These are phyloP conservation scores for Penicillium subrubescens DNA, from an alignment of 495 filamentous ascomycete genomes.

Conservation along the genomic window DNA sequence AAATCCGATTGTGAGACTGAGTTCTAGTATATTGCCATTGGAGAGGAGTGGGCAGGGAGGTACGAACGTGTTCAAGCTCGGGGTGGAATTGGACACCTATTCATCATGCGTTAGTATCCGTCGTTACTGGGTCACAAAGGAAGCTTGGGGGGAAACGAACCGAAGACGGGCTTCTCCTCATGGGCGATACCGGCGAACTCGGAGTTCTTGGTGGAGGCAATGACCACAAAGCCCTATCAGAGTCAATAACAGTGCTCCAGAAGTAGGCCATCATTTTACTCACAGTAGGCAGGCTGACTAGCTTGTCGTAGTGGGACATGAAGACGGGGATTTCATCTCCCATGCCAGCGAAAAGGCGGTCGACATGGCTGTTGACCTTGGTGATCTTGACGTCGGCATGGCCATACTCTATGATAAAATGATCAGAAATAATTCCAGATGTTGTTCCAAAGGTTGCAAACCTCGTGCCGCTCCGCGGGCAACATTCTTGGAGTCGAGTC, in stretches of 20 bases:
- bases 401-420: constrained; percentile 22
- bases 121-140: not conserved
- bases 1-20: constrained; percentile 11
- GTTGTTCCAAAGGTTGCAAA: constrained; percentile 8
- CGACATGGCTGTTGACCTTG: constrained; percentile 20
- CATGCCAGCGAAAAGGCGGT: constrained; percentile 27
- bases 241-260: constrained; percentile 7
- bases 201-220: constrained; percentile 28
- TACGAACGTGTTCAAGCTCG: constrained; percentile 26
- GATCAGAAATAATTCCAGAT: constrained; percentile 6
- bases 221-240: constrained; percentile 18
- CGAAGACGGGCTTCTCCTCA: constrained; percentile 22
- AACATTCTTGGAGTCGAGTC: constrained; percentile 25
- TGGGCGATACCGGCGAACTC: constrained; percentile 28
- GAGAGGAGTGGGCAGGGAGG: not conserved
- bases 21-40: not conserved
- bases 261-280: constrained; percentile 9
- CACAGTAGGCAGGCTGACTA: constrained; percentile 26
- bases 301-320: constrained; percentile 35
- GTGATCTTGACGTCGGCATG: constrained; percentile 26
- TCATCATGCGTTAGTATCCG: constrained; percentile 13
- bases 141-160: constrained; percentile 14
- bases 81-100: constrained; percentile 32
- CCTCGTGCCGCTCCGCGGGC: constrained; percentile 24
- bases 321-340: constrained; percentile 27